These are phyloP conservation scores for Solanum medicagineum DNA, from an alignment of 257 asterid genomes.

Conservation along the genomic window DNA sequence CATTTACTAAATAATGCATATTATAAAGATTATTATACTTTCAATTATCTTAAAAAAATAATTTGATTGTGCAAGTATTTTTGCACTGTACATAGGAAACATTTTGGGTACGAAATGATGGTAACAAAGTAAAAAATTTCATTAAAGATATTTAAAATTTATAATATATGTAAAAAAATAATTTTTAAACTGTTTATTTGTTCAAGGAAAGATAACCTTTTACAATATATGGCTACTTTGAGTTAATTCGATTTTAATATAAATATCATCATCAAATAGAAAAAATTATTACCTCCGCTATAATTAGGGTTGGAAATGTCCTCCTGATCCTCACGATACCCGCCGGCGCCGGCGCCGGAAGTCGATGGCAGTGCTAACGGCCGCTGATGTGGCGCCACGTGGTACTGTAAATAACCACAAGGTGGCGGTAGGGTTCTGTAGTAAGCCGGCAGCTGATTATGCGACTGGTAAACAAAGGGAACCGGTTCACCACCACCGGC, in stretches of 20 bases:
- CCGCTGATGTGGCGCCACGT: constrained; percentile 16
- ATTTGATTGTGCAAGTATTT: too few species aligned
- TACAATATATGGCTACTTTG: too few species aligned
- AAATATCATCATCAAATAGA: not conserved
- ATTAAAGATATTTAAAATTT: too few species aligned
- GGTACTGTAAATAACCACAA: constrained; percentile 21
- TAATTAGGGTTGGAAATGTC: constrained; percentile 28
- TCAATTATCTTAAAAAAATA: not conserved
- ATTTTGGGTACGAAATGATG: too few species aligned
- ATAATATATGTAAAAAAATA: too few species aligned
- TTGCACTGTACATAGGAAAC: not conserved
- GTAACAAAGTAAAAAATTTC: too few species aligned
- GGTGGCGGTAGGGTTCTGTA: constrained; percentile 3
- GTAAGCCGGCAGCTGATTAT: not conserved
- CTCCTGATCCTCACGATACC: not conserved
- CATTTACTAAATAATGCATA: not conserved
- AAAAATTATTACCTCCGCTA: constrained; percentile 5
- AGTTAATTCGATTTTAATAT: rapidly evolving
- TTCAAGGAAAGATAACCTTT: too few species aligned
- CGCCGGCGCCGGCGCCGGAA: constrained; percentile 6
- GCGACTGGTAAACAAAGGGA: constrained; percentile 1
- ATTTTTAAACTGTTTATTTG: too few species aligned
- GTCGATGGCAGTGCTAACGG: constrained; percentile 21
- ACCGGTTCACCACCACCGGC: not conserved
- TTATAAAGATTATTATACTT: too few species aligned